Evolutionary conservation across 495 filamentous ascomycete genomes (phyloP).

Genomic region (Gamarada debralockiae): DNA sequence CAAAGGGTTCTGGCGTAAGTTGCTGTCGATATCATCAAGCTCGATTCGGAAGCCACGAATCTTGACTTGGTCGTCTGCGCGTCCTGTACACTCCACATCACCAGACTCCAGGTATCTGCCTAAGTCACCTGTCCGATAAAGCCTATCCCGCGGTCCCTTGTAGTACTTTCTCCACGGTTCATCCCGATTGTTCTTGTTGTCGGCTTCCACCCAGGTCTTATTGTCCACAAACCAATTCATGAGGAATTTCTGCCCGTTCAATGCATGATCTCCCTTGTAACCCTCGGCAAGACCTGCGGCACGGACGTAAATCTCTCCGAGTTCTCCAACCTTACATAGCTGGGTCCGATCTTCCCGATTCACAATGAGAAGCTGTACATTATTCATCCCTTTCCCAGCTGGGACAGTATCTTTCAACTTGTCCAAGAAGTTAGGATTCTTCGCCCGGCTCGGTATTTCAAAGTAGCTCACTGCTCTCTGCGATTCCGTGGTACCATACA

Average conservation of each 20-base stretch:
- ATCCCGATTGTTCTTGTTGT: constrained; percentile 47
- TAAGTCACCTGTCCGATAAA: constrained; percentile 83
- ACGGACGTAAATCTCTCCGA: constrained; percentile 87
- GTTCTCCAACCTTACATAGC: constrained; percentile 74
- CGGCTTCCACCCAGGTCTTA: constrained; percentile 63
- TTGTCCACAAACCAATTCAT: constrained; percentile 85
- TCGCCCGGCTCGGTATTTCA: constrained; percentile 67
- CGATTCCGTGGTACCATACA: constrained; percentile 93
- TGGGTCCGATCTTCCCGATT: constrained; percentile 68
- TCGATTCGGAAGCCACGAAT: constrained; percentile 96
- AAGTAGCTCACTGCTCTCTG: constrained; percentile 85
- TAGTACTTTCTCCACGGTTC: constrained; percentile 79
- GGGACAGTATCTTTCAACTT: constrained; percentile 76
- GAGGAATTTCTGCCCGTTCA: constrained; percentile 79
- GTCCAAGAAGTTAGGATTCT: constrained; percentile 65
- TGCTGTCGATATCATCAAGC: constrained; percentile 88
- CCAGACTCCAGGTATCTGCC: constrained; percentile 72
- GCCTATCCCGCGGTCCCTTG: constrained; percentile 77
- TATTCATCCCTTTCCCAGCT: constrained; percentile 86
- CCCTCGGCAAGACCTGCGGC: constrained; percentile 88
- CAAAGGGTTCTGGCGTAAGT: constrained; percentile 71
- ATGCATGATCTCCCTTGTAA: constrained; percentile 68
- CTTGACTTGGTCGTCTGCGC: constrained; percentile 90
- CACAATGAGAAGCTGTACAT: constrained; percentile 91
- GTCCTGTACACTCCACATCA: constrained; percentile 69